Evolutionary conservation across 805 yeast species (phyloP).

Genomic region (Wickerhamomyces silvicola): DNA sequence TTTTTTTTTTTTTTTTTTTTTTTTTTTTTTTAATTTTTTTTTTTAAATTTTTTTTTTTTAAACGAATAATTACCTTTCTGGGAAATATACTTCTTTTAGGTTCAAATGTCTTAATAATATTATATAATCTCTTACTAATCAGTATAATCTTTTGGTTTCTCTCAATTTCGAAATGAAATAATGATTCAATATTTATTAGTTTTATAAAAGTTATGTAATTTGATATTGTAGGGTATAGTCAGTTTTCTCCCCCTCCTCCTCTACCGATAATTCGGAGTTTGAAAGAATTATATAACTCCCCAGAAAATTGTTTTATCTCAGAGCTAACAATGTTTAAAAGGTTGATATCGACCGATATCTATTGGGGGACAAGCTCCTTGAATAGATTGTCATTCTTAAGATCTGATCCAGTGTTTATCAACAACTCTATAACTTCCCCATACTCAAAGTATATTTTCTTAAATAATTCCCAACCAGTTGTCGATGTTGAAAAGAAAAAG

Average conservation of each 20-base stretch:
- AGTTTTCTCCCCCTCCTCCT: too few species aligned
- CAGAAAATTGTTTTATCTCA: too few species aligned
- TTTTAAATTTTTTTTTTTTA: background rate
- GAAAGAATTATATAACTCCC: too few species aligned
- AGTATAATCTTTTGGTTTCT: too few species aligned
- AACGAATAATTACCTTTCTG: background rate
- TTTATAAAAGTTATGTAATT: too few species aligned
- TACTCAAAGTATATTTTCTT: slow-evolving; percentile 37
- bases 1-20: slow-evolving; percentile 2
- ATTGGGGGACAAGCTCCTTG: slow-evolving; percentile 43
- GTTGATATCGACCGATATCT: slow-evolving; percentile 15
- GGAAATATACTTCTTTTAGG: too few species aligned
- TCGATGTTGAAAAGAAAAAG: slow-evolving; percentile 7
- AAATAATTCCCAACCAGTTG: slow-evolving; percentile 25
- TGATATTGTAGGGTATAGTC: too few species aligned
- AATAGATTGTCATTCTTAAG: slow-evolving; percentile 54
- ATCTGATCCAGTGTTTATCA: slow-evolving; percentile 41
- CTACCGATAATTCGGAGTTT: too few species aligned
- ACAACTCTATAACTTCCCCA: slow-evolving; percentile 35
- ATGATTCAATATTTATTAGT: too few species aligned
- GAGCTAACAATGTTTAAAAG: slow-evolving; percentile 1
- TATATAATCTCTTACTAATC: too few species aligned
- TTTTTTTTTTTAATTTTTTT: slow-evolving; percentile 1
- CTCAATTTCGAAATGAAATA: too few species aligned
- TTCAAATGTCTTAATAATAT: too few species aligned